Conservation (phyloP, 2,329 filamentous ascomycete species). For the Chaetomium sp. region DNA sequence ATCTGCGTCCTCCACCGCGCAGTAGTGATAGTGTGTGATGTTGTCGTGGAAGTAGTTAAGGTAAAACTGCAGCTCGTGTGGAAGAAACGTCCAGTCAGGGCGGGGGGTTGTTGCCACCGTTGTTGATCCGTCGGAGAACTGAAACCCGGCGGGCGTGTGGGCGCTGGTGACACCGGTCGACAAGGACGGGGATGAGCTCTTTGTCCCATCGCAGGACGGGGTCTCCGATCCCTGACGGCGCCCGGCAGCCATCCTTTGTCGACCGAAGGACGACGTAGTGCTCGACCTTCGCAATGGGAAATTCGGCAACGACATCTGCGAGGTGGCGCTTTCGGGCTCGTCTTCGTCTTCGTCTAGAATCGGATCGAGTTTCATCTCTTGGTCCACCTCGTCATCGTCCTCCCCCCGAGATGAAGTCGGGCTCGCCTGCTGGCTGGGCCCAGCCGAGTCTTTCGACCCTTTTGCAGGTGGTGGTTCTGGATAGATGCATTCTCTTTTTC, state of each 20-base stretch:
- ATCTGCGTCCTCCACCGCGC: slow-evolving; percentile 61
- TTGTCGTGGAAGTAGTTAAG: slow-evolving; percentile 72
- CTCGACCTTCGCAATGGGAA: slow-evolving; percentile 32
- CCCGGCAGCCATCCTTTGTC: slow-evolving; percentile 27
- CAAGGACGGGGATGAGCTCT: slow-evolving; percentile 47
- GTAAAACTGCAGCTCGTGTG: slow-evolving; percentile 68
- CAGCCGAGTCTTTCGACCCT: slow-evolving; percentile 34
- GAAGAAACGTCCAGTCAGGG: slow-evolving; percentile 51
- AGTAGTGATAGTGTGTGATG: slow-evolving; percentile 77
- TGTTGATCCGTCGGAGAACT: slow-evolving; percentile 25
- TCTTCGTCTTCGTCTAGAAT: slow-evolving; percentile 52
- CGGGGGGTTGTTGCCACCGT: slow-evolving; percentile 24
- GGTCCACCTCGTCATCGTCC: slow-evolving; percentile 43
- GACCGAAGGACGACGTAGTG: slow-evolving; percentile 33
- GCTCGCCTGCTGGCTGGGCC: slow-evolving; percentile 37
- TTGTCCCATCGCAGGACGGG: slow-evolving; percentile 44
- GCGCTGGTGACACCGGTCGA: slow-evolving; percentile 39
- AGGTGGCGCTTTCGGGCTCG: slow-evolving; percentile 27
- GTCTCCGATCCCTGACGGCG: slow-evolving; percentile 47
- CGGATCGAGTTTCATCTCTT: slow-evolving; percentile 40
- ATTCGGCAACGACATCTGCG: slow-evolving; percentile 20
- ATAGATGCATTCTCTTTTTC: slow-evolving; percentile 83
- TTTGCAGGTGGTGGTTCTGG: slow-evolving; percentile 59
- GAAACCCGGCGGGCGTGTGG: slow-evolving; percentile 27
- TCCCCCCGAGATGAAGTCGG: slow-evolving; percentile 50